Evolutionary conservation across 2,329 filamentous ascomycete species (phyloP), one percentile per base, ranked within the genome.

Genomic region (Plectosphaerella sp.): DNA sequence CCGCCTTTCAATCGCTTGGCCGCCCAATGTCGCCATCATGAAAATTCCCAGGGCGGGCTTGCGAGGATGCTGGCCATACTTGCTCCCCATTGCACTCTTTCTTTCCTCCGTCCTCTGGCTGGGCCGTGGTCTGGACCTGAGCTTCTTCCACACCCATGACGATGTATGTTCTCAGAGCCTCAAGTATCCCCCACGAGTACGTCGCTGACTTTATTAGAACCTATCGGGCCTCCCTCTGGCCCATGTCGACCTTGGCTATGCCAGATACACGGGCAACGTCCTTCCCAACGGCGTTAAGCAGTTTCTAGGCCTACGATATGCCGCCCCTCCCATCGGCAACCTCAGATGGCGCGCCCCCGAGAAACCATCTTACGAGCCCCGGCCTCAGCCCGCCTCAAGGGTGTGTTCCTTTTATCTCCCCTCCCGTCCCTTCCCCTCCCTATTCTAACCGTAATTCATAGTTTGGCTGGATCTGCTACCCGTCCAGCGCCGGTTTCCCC

Each of bases 301-400:
- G 58, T 80, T 72, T 59, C 64, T 76, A 3, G 76, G 76, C 12
- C 65, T 77, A 62, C 75, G 78, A 43, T 83, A 75, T 60, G 80
- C 80, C 11, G 68, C 72, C 14, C 67, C 78, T n/a, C 79, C 80
- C 5, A 52, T 75, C 0, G 75, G 72, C 2, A 66, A 78, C 39
- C 65, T 80, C 35, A 71, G 80, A 50, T 83, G 76, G 68, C 67
- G 73, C 24, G 73, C 76, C 16, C 79, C 80, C 1, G 63, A 69
- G 15, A 66, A 72, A 35, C 78, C 78, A 3, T 64, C 62, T 3
- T 63, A 53, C 4, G 61, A 64, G 11, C 54, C 61, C 1, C 59
- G 57, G 3, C 61, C 67, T 1, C 69, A 74, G 62, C 61, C 68
- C 52, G 68, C 72, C 15, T 59, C 69, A 52, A 45, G 65, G 58